Evolutionary conservation across 2,329 filamentous ascomycete genomes (phyloP).

Genomic region (Aureobasidium uvarum): DNA sequence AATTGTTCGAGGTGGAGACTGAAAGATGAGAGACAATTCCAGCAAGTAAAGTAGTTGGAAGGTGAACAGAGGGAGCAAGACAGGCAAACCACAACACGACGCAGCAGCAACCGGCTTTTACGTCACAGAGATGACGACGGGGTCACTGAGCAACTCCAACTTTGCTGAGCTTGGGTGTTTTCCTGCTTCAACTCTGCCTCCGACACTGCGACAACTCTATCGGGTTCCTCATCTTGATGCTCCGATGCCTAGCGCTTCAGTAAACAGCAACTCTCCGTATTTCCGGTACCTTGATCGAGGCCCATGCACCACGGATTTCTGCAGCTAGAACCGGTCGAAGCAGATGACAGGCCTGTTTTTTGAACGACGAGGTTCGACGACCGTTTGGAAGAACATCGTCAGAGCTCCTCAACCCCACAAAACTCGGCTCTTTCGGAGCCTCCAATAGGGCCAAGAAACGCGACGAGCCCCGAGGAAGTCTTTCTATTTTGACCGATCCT

Average conservation of each 20-base stretch:
- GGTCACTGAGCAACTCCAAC: conserved; percentile 10
- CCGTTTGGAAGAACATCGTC: conserved; percentile 5
- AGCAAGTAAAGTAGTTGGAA: conserved; percentile 14
- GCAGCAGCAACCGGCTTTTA: conserved; percentile 2
- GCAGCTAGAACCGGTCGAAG: conserved; percentile 15
- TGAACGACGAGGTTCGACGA: background rate
- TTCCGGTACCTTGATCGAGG: background rate
- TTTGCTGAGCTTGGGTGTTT: conserved; percentile 7
- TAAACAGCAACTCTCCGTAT: background rate
- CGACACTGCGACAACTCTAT: conserved; percentile 1
- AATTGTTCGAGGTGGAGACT: conserved; percentile 4
- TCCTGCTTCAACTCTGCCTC: conserved; percentile 12
- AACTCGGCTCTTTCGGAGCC: background rate
- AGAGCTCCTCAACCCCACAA: conserved; percentile 17
- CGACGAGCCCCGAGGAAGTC: background rate
- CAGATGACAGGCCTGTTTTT: conserved; percentile 17
- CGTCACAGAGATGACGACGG: conserved; percentile 19
- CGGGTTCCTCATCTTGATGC: background rate
- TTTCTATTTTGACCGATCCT: conserved; percentile 15
- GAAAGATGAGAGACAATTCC: conserved; percentile 7
- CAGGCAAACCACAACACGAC: conserved; percentile 19
- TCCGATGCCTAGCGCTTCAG: background rate
- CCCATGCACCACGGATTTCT: conserved; percentile 1
- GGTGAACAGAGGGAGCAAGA: background rate
- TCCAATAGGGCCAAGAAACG: background rate